These are phyloP conservation scores for Hyaloperonospora arabidopsidis DNA, from an alignment of 352 stramenopile species.

Conservation along the genomic window DNA sequence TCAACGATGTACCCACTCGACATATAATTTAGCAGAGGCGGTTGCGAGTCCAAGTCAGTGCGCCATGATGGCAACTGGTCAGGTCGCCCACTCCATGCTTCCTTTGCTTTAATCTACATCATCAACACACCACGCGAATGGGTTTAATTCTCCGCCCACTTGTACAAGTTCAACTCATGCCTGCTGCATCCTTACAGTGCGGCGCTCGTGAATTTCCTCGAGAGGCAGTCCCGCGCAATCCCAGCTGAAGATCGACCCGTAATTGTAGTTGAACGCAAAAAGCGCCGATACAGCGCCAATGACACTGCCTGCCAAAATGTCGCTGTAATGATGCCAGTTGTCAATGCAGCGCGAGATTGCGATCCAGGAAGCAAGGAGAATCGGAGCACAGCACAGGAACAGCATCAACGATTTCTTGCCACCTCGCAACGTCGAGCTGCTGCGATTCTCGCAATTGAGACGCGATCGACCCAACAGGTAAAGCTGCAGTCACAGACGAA, in stretches of 20 bases:
- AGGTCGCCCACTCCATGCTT: slow-evolving; percentile 12
- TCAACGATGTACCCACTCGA: slow-evolving; percentile 30
- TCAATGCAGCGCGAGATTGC: slow-evolving; percentile 66
- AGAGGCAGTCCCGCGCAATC: slow-evolving; percentile 48
- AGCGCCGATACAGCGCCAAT: slow-evolving; percentile 39
- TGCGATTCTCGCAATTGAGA: slow-evolving; percentile 54
- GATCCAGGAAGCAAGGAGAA: slow-evolving; percentile 60
- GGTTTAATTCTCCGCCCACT: too few relatives aligned
- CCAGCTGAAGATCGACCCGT: slow-evolving; percentile 56
- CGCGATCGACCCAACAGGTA: slow-evolving; percentile 67
- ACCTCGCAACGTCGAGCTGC: slow-evolving; percentile 39
- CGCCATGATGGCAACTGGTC: slow-evolving; percentile 33
- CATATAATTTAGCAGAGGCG: slow-evolving; percentile 25
- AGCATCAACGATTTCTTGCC: slow-evolving; percentile 55
- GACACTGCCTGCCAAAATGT: slow-evolving; percentile 58
- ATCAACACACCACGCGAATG: too few relatives aligned
- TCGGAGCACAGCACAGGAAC: slow-evolving; percentile 57
- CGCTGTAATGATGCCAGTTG: slow-evolving; percentile 83
- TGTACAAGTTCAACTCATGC: neutral
- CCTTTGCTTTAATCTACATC: slow-evolving; percentile 4
- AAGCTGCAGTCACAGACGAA: slow-evolving; percentile 22
- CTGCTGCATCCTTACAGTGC: slow-evolving; percentile 30
- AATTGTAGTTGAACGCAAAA: slow-evolving; percentile 63
- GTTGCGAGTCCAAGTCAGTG: slow-evolving; percentile 37
- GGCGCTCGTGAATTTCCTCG: slow-evolving; percentile 41